A percentile compares a stretch with the other conserved stretches of the same genome.
Conservation (phyloP, 129 eudicot species). For the Cynara cardunculus region DNA sequence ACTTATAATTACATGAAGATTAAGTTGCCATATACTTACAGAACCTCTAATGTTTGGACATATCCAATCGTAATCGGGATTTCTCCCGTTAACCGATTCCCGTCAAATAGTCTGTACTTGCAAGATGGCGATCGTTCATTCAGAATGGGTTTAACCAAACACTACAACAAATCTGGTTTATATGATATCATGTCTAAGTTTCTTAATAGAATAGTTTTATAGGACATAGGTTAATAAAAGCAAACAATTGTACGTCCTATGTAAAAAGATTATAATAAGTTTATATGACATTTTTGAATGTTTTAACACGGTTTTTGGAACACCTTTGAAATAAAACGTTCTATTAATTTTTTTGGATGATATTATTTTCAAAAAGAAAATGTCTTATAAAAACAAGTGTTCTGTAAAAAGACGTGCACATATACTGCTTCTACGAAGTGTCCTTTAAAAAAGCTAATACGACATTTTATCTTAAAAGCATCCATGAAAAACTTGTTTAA, state of each 20-base stretch:
- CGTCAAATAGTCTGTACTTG: conserved; percentile 69
- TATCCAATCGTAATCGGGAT: conserved; percentile 67
- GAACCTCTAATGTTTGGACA: conserved; percentile 79
- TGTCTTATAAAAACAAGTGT: background rate
- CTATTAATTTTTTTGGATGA: background rate
- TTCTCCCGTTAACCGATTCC: conserved; percentile 59
- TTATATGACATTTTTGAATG: background rate
- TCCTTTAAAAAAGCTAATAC: no score
- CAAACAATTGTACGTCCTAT: background rate
- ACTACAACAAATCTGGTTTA: background rate
- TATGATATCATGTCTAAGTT: background rate
- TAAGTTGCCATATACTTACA: conserved; percentile 57
- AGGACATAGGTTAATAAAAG: background rate
- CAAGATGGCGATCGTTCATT: conserved; percentile 17
- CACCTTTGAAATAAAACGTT: background rate
- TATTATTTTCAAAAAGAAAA: background rate
- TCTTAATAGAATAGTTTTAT: background rate
- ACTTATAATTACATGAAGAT: background rate
- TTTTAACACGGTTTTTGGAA: background rate
- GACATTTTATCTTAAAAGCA: background rate
- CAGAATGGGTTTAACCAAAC: background rate
- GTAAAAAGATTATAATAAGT: background rate
- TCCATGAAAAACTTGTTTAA: background rate
- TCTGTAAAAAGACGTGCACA: background rate
- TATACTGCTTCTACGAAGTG: no score